A percentile compares a stretch with the other conserved stretches of the same genome.
phyloP scores from a whole-genome alignment of 352 stramenopile genomes.

The Phytophthora pisi region DNA sequence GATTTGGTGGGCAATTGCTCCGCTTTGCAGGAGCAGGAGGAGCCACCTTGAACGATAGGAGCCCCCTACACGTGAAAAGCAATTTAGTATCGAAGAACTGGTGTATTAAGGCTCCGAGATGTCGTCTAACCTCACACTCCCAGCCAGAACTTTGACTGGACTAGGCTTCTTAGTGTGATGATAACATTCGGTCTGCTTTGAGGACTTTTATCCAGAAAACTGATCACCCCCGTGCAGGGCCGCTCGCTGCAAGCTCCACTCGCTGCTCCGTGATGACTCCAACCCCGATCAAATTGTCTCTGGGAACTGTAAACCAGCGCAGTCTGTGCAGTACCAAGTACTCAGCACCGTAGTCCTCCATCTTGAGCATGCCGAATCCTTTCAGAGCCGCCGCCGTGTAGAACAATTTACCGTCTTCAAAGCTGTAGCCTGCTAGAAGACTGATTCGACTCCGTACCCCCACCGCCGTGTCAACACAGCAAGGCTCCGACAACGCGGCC shows the following conservation, averaged over 20 bases:
- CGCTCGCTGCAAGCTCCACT: constrained; percentile 11
- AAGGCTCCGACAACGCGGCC: constrained; percentile 6
- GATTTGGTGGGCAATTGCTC: no score
- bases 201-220: constrained; percentile 7
- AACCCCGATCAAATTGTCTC: constrained; percentile 7
- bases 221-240: constrained; percentile 7
- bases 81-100: background rate
- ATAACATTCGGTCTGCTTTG: background rate
- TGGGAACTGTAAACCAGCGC: constrained; percentile 16
- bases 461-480: constrained; percentile 9
- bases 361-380: constrained; percentile 8
- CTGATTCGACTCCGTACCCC: constrained; percentile 5
- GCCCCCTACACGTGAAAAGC: background rate
- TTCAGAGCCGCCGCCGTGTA: constrained; percentile 15
- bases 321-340: constrained; percentile 16
- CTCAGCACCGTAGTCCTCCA: constrained; percentile 10
- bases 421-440: constrained; percentile 5
- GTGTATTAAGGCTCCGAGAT: constrained; percentile 2
- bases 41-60: no score
- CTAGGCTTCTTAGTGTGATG: background rate
- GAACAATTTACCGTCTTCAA: constrained; percentile 4
- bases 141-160: constrained; percentile 1
- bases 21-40: no score
- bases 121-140: constrained; percentile 1
- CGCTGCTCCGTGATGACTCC: constrained; percentile 1